Base-by-base conservation (phyloP, 768 basidiomycete genomes). In the Gloeostereum incarnatum region DNA sequence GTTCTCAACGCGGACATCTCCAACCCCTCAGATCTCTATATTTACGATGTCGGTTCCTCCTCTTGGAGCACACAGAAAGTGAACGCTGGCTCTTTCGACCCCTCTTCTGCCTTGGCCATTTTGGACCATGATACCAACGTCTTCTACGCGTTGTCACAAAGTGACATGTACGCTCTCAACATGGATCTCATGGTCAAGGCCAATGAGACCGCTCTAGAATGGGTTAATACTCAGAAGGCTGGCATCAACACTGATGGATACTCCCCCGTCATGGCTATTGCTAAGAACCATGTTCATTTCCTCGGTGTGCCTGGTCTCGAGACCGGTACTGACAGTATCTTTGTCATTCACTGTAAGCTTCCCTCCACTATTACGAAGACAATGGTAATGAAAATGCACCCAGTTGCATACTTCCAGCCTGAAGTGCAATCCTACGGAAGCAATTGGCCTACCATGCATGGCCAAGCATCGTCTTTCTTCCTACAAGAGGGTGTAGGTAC, bases 121-220 rank as follows among this genome's bases (percentile, higher is more conserved):
- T 71, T 97, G 23, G 92, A 97, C 61, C 92, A 94, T 46, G 92
- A 97, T 57, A 97, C 92, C 35, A 92, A 94, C 45, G 77, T 82
- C 43, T 82, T 96, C 61, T 92, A 82, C 84, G 56, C 46, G 68
- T 59, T 37, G 16, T 18, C 29, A 27, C 21, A 31, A 35, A 26
- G 11, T 31, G 74, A 72, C 38, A 42, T 93, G 2, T 89, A 63
- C 49, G 72, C 70, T 31, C 65, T 94, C 30, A 75, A 91, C 56
- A 78, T 94, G 73, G 68, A 61, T 18, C 47, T 62, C 10, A 63
- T 88, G 41, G 82, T 69, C 32, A 59, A 71, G 4, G 81, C 88
- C 3, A 73, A 73, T 34, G 59, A 66, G 24, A 63, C 63, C 2
- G 52, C 81, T 2, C 45, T 88, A 10, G 49, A 67, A 1, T 96